These are phyloP conservation scores for Ceratocystis lukuohia DNA, from an alignment of 2,329 filamentous ascomycete genomes.

Conservation along the genomic window DNA sequence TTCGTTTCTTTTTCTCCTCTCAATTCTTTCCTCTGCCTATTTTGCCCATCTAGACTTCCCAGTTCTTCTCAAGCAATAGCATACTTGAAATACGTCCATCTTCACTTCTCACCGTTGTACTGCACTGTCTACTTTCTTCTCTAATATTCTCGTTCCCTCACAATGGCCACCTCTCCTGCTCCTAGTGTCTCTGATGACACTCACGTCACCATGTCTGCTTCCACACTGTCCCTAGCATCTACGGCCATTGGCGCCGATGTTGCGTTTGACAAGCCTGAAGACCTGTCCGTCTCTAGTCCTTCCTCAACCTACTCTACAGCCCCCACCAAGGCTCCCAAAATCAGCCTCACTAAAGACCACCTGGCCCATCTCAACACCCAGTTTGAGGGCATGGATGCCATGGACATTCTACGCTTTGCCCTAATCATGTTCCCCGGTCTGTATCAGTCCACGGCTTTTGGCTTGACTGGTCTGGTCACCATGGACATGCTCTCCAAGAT, in stretches of 20 bases:
- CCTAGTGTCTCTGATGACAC: slow-evolving; percentile 15
- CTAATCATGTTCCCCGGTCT: slow-evolving; percentile 80
- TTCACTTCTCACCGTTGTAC: not conserved
- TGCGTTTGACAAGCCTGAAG: slow-evolving; percentile 33
- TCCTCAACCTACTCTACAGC: slow-evolving; percentile 22
- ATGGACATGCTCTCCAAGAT: slow-evolving; percentile 77
- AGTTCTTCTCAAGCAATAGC: not conserved
- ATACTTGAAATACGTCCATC: not conserved
- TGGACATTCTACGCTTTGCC: slow-evolving; percentile 88
- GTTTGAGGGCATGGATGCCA: slow-evolving; percentile 72
- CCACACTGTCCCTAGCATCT: slow-evolving; percentile 18
- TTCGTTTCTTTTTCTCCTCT: slow-evolving; percentile 11
- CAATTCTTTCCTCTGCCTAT: slow-evolving; percentile 2
- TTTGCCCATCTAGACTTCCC: not conserved
- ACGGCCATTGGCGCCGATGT: slow-evolving; percentile 24
- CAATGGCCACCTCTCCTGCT: slow-evolving; percentile 16
- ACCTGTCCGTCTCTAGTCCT: slow-evolving; percentile 80
- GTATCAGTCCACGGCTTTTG: slow-evolving; percentile 76
- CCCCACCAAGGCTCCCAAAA: slow-evolving; percentile 45
- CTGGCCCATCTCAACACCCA: slow-evolving; percentile 83
- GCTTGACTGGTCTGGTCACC: slow-evolving; percentile 65
- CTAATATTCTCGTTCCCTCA: not conserved
- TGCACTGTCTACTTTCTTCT: slow-evolving; percentile 12
- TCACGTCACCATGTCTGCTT: slow-evolving; percentile 15
- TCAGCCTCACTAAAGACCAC: slow-evolving; percentile 78